phyloP scores from a whole-genome alignment of 169 alveolate species.

The Hepatocystis sp. region DNA sequence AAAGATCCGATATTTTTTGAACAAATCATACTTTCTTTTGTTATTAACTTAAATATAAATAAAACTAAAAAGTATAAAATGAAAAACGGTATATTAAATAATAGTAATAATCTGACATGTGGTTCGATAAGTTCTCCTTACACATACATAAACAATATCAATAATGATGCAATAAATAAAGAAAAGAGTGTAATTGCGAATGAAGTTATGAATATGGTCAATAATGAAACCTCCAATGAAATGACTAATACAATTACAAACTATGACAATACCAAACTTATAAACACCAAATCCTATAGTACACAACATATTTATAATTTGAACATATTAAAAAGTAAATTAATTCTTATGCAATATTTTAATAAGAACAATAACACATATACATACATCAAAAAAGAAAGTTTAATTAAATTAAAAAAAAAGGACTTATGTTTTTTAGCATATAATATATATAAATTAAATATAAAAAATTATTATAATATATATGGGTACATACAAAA shows the following conservation, averaged over 20 bases:
- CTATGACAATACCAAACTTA: too few species aligned
- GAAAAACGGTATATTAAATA: slow-evolving; percentile 32
- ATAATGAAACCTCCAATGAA: too few species aligned
- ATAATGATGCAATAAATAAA: too few species aligned
- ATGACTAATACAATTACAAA: too few species aligned
- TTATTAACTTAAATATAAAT: slow-evolving; percentile 34
- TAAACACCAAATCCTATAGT: too few species aligned
- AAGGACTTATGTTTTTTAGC: slow-evolving; percentile 51
- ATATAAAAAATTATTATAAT: slow-evolving; percentile 42
- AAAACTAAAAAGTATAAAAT: slow-evolving; percentile 22
- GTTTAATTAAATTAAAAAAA: slow-evolving; percentile 16
- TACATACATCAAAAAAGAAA: neutral
- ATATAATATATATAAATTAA: slow-evolving; percentile 36
- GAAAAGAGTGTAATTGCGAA: too few species aligned
- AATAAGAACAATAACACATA: slow-evolving; percentile 18
- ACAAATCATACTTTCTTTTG: slow-evolving; percentile 26
- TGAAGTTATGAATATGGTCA: too few species aligned
- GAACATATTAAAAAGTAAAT: slow-evolving; percentile 4
- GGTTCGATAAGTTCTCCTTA: neutral
- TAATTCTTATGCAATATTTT: slow-evolving; percentile 27
- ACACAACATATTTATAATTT: too few species aligned
- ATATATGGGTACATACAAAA: slow-evolving; percentile 42
- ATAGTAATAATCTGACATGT: neutral
- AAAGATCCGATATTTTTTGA: slow-evolving; percentile 19
- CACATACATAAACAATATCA: neutral